phyloP scores from a whole-genome alignment of 768 basidiomycete genomes.

The Phanerochaete carnosa region DNA sequence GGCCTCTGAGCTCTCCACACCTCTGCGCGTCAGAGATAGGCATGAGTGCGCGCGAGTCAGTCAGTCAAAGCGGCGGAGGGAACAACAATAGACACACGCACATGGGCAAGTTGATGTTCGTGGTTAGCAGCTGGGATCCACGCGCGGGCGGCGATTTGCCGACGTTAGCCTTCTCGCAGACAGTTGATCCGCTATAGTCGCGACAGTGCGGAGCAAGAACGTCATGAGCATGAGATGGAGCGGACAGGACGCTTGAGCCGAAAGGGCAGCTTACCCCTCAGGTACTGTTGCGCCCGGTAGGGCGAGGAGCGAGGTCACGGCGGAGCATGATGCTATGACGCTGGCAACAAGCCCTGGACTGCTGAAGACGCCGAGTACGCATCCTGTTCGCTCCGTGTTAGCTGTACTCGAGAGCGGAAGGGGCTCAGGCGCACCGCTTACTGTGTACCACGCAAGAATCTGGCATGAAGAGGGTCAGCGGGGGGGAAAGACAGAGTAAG shows the following conservation, averaged over 20 bases:
- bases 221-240: too few relatives aligned
- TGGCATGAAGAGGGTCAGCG: background rate
- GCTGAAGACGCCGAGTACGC: background rate
- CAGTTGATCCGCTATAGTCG: too few relatives aligned
- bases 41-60: background rate
- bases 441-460: background rate
- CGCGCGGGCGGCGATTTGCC: background rate
- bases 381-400: background rate
- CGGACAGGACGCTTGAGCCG: too few relatives aligned
- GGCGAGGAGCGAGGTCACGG: background rate
- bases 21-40: background rate
- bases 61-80: too few relatives aligned
- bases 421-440: background rate
- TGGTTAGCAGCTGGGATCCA: background rate
- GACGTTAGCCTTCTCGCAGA: background rate
- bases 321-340: background rate
- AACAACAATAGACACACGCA: background rate
- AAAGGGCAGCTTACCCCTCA: background rate
- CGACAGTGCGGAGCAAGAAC: too few relatives aligned
- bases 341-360: background rate
- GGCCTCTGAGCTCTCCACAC: background rate
- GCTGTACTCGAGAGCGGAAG: too few relatives aligned
- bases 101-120: background rate
- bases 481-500: too few relatives aligned
- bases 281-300: background rate